A percentile compares a stretch with the other conserved stretches of the same genome.
phyloP scores from a whole-genome alignment of 495 filamentous ascomycete genomes.

The Penicillium pulvis region DNA sequence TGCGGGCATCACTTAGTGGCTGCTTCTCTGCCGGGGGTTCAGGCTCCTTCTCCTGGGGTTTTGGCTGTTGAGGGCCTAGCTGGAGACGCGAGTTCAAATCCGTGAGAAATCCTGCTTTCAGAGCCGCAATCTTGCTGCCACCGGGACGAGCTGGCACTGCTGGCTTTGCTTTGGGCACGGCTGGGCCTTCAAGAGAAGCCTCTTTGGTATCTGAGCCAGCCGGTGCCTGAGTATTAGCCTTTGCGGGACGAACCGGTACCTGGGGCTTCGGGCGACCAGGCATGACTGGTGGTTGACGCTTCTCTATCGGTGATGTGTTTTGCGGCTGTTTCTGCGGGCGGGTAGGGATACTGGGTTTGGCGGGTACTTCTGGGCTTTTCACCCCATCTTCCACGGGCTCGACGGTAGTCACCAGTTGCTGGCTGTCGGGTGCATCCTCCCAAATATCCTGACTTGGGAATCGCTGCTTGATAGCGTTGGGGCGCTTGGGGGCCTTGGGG shows the following conservation, averaged over 20 bases:
- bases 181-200: constrained; percentile 30
- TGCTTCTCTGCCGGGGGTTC: constrained; percentile 67
- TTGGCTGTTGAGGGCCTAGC: constrained; percentile 75
- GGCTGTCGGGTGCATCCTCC: constrained; percentile 90
- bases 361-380: constrained; percentile 41
- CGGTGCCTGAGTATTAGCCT: constrained; percentile 38
- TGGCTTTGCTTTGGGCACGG: constrained; percentile 64
- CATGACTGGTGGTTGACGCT: constrained; percentile 54
- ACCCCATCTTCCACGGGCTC: constrained; percentile 57
- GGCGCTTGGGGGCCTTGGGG: constrained; percentile 48
- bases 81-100: constrained; percentile 86
- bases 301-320: constrained; percentile 48
- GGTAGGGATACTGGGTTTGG: constrained; percentile 46
- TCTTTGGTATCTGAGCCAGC: constrained; percentile 31
- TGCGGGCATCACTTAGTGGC: constrained; percentile 81
- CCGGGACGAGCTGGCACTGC: constrained; percentile 77
- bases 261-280: constrained; percentile 79
- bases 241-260: constrained; percentile 71
- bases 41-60: constrained; percentile 65
- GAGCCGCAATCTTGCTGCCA: constrained; percentile 82
- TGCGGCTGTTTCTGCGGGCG: constrained; percentile 45
- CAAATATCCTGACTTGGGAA: constrained; percentile 96
- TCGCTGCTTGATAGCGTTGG: constrained; percentile 60
- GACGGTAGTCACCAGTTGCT: constrained; percentile 79
- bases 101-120: constrained; percentile 87